Base-by-base conservation (phyloP, 306 rosid genomes). In the Prunus mira region DNA sequence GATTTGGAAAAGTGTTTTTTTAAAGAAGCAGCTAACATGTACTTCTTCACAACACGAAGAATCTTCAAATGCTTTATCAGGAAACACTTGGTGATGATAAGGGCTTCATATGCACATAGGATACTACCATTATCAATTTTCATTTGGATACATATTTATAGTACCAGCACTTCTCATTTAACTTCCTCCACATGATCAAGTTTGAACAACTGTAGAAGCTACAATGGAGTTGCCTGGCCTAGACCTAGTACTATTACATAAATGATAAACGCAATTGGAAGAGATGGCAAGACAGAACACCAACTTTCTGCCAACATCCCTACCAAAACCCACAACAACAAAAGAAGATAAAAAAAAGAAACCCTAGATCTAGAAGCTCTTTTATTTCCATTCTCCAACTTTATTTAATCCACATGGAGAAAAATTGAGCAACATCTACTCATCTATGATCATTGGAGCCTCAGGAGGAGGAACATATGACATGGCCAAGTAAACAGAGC, bases 401-500 rank as follows among this genome's bases (percentile, higher is more conserved):
- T 52, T 52, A 17, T 52, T 17, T 14, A 18, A 52, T 17, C 57
- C 22, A 46, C 13, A 12, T 10, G 10, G 50, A 12, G 13, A 12
- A 46, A 46, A 46, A 8, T 46, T 46, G 13, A 8, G 50, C 50
- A 46, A 46, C 14, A 46, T 12, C 50, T 46, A 46, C 13, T 46
- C 50, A 46, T 51, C 19, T 51, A 51, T 14, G 6, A 46, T 51
- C 18, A 51, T 51, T 14, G 12, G 56, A 51, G 56, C 17, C n/a
- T 20, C 7, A 10, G 17, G 46, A 1, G 25, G 46, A 68, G 78
- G 84, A 72, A 28, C 41, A 69, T 49, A 78, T 17, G 82, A 74
- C 47, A 86, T 62, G 20, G 43, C 87, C 56, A 86, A 54, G 79
- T 80, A 75, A 22, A 86, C 83, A 3, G 87, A 63, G 62, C 87